Base-by-base conservation (phyloP, 768 basidiomycete genomes). In the Leccinellum rugosiceps region DNA sequence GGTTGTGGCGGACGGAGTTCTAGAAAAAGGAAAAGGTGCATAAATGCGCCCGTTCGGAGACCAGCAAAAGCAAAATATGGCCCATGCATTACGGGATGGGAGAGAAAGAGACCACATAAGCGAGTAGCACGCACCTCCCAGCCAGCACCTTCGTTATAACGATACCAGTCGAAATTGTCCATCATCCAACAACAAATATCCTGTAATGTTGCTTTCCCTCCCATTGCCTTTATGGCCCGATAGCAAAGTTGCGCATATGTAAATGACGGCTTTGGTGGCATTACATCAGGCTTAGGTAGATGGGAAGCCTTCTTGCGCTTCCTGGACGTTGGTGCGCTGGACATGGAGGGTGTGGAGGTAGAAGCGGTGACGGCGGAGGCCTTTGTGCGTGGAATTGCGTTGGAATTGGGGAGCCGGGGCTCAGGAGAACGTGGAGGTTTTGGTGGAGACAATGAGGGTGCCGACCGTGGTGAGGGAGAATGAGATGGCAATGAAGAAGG, bases 191-290 rank as follows among this genome's bases (percentile, higher is more conserved):
- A 83, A 69, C 91, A 92, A 48, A 98, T 92, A 64, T 94, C 92
- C 63, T 94, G 91, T 46, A 96, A 68, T 1, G 95, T 94, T n/a
- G 88, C 88, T 73, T 92, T 90, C 31, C 89, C 90, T 31, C 83
- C 86, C 64, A 90, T 81, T 38, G 81, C 81, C 71, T 88, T 86
- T 74, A 98, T 88, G 47, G 94, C 91, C 38, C 88, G 86, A 72
- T 91, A 92, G 63, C 95, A 96, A 54, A 98, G 81, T 58, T 92
- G 90, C 8, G 94, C 90, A 75, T 96, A 95, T 9, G 96, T 96
- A 55, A 88, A 83, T 8, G 86, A 83, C 13, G 95, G 96, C 73
- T 95, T 95, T 30, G 90, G 86, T 23, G 92, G 89, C 78, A 90
- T 91, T 57, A 90, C 84, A 63, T 86, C 85, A 50, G 86, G 86